Evolutionary conservation across 2,329 filamentous ascomycete genomes (phyloP), one percentile per base, ranked within the genome.

Genomic region (Calonectria leucothoes): DNA sequence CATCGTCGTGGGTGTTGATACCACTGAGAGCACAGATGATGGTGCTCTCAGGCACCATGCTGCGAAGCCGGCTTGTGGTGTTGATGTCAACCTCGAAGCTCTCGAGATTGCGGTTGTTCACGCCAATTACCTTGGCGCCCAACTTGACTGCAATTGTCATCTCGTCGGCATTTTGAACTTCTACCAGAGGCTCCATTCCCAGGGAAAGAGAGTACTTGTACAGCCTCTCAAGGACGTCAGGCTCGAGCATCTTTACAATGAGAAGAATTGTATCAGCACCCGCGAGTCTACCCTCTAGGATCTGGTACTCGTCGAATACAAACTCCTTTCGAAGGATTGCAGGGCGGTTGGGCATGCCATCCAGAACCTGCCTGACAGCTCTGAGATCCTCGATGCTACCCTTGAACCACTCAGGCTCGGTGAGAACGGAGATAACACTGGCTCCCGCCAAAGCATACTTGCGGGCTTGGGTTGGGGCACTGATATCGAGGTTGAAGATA

Each of bases 371-470:
- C 55, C 97, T 92, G 35, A 98, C 97, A 39, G 93, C 92, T 73
- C 94, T 92, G 68, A 99, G 87, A 82, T 99, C 97, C 72, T 99
- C 96, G 74, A 99, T 96, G 84, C 94, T 98, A 61, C 97, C 97
- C 86, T 98, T 98, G 89, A 99, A 99, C 97, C 97, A 99, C 82
- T 98, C 94, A 0, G 97, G 97, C 85, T 99, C 97, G 0, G 97
- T 99, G 59, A 99, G 90, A n/a, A 99, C 97, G 1, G 97, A 98
- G 77, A 99, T 99, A 48, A 98, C 95, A 82, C 96, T 98, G 61
- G 97, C 97, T 17, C 97, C 97, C 8, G 97, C 96, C 66, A 97
- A 90, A 12, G 97, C 97, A 83, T 99, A 99, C 78, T 94, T 95
- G 76, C 93, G 92, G 51, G 97, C 97, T 84, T 99, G 97, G 6